These are phyloP conservation scores for Macrophomina pseudophaseolina DNA, from an alignment of 2,329 filamentous ascomycete genomes.

Conservation along the genomic window DNA sequence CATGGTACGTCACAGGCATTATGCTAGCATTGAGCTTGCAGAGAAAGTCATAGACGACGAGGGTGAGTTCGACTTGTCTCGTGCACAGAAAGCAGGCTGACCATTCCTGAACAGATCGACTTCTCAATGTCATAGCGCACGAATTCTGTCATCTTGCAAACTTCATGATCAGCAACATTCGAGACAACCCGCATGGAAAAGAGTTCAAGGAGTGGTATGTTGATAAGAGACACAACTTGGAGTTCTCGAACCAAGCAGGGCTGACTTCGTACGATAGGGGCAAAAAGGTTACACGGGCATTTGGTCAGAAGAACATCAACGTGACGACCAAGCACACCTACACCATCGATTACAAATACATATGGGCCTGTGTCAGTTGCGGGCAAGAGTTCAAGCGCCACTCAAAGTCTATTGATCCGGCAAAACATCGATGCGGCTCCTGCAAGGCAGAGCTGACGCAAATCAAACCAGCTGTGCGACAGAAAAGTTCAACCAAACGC, in stretches of 20 bases:
- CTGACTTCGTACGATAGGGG: constrained; percentile 48
- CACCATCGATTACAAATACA: constrained; percentile 88
- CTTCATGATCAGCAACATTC: constrained; percentile 81
- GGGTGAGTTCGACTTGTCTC: neutral
- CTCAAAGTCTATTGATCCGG: constrained; percentile 79
- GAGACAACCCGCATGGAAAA: constrained; percentile 78
- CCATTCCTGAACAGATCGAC: constrained; percentile 55
- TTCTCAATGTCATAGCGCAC: constrained; percentile 92
- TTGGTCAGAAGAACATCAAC: constrained; percentile 68
- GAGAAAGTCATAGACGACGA: constrained; percentile 82
- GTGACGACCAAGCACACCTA: constrained; percentile 93
- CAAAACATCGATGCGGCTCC: constrained; percentile 73
- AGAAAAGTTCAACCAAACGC: constrained; percentile 31
- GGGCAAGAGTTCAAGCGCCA: constrained; percentile 78
- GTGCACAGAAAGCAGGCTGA: neutral
- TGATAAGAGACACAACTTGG: neutral
- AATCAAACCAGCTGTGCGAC: constrained; percentile 66
- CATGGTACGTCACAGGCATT: constrained; percentile 54
- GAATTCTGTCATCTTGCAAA: constrained; percentile 95
- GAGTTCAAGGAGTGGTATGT: constrained; percentile 77
- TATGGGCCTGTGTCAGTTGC: constrained; percentile 78
- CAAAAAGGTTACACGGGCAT: constrained; percentile 49
- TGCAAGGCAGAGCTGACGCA: constrained; percentile 75
- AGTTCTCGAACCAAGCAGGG: constrained; percentile 34
- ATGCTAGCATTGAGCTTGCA: constrained; percentile 83